Base-by-base conservation (phyloP, 2,329 filamentous ascomycete species). In the Diplocarpon mali region DNA sequence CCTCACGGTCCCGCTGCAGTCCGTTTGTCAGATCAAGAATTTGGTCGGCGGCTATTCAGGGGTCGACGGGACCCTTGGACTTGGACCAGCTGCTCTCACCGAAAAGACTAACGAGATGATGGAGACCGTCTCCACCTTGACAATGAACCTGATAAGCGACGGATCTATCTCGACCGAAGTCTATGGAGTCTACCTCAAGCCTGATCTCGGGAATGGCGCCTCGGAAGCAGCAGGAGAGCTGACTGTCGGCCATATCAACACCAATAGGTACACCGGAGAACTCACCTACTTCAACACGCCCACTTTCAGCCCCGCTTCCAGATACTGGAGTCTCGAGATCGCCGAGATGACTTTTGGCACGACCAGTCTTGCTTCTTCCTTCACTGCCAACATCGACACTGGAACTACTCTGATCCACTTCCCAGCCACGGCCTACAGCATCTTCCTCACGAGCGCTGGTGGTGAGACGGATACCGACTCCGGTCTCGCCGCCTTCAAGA, bases 351-450 rank as follows among this genome's bases (percentile, higher is more conserved):
- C 49, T 52, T 57, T 80, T 46, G 81, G 77, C 38, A 68, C 73
- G 39, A 66, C 69, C 8, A 71, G 73, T 11, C 48, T 50, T 28
- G 44, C 42, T 5, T 58, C 55, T 2, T 63, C 62, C 35, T 75
- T 72, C 10, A 64, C 69, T 44, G 83, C 80, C 29, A 85, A 87
- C 60, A 80, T 93, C 54, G 86, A 93, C 62, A 87, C 85, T 0
- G 86, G 85, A 35, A 90, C 86, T 0, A 84, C 80, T 0, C 89
- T 82, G 60, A 74, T 85, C 35, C 77, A 92, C 50, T 76, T 85
- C 10, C 83, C 85, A 15, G 57, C 51, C 13, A 31, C 46, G 3
- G 57, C 54, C 31, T 60, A 59, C 49, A 57, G 47, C 39, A 52
- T 46, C 27, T 60, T 61, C 53, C 51, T 60, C 40, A 48, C 50